phyloP scores from a whole-genome alignment of 176 grass and related monocot species.

The Rhynchospora breviuscula region DNA sequence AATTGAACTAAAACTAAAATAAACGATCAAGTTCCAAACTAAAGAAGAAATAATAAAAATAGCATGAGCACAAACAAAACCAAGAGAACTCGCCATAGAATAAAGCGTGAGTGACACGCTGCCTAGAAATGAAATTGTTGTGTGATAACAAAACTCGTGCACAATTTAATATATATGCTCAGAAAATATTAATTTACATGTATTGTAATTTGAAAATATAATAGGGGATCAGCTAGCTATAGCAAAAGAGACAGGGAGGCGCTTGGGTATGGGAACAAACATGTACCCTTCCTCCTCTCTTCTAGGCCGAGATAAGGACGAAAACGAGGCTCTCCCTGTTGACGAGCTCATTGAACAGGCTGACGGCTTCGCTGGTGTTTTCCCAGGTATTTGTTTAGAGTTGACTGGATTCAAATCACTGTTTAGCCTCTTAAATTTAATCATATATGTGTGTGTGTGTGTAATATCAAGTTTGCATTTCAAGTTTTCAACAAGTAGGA shows the following conservation, averaged over 20 bases:
- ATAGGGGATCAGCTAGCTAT: constrained; percentile 84
- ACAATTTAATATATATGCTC: background rate
- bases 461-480: background rate
- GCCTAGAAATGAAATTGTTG: background rate
- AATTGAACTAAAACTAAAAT: too few relatives aligned
- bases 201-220: background rate
- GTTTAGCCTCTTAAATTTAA: too few relatives aligned
- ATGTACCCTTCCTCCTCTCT: constrained; percentile 84
- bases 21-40: background rate
- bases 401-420: background rate
- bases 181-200: background rate
- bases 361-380: constrained; percentile 83
- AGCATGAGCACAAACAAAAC: background rate
- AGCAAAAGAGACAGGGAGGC: constrained; percentile 84
- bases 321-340: constrained; percentile 34
- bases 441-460: too few relatives aligned
- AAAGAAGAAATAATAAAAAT: background rate
- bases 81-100: background rate
- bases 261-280: constrained; percentile 79
- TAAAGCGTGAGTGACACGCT: background rate
- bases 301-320: constrained; percentile 42
- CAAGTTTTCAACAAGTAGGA: background rate
- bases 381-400: constrained; percentile 37
- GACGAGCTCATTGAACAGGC: constrained; percentile 74
- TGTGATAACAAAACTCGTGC: background rate